phyloP scores from a whole-genome alignment of 805 yeast genomes.

The Candida tallmaniae region DNA sequence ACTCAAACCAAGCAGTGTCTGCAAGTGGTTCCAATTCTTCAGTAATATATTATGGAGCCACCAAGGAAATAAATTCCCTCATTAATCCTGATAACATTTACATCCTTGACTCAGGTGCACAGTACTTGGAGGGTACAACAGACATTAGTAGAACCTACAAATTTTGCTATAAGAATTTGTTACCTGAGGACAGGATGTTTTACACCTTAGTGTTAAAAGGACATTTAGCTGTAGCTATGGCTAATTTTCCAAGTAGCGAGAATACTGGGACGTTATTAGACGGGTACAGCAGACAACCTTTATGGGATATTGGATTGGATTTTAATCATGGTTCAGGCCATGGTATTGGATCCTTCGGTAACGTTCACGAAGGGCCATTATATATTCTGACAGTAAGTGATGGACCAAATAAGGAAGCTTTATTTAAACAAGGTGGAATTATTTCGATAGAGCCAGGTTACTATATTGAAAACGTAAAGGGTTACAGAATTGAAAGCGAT shows the following conservation, averaged over 20 bases:
- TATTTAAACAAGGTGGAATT: slow-evolving; percentile 56
- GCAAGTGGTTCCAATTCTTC: slow-evolving; percentile 75
- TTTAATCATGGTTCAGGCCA: slow-evolving; percentile 97
- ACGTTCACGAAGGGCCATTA: slow-evolving; percentile 93
- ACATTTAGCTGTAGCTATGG: slow-evolving; percentile 77
- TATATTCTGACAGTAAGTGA: slow-evolving; percentile 62
- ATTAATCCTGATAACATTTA: slow-evolving; percentile 58
- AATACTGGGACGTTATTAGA: slow-evolving; percentile 79
- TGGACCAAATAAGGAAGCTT: slow-evolving; percentile 45
- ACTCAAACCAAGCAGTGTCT: slow-evolving; percentile 73
- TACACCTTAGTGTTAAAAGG: slow-evolving; percentile 90
- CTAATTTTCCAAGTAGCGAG: slow-evolving; percentile 64
- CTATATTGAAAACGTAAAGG: slow-evolving; percentile 85
- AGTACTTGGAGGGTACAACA: slow-evolving; percentile 70
- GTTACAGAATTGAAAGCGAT: slow-evolving; percentile 86
- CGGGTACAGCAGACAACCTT: slow-evolving; percentile 71
- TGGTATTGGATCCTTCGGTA: slow-evolving; percentile 89
- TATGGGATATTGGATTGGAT: slow-evolving; percentile 80
- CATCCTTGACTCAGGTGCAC: slow-evolving; percentile 57
- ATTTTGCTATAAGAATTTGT: slow-evolving; percentile 37
- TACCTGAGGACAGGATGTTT: slow-evolving; percentile 59
- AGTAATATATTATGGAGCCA: slow-evolving; percentile 72
- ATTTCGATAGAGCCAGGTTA: slow-evolving; percentile 93
- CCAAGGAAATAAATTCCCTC: slow-evolving; percentile 48
- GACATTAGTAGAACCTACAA: slow-evolving; percentile 90